phyloP scores from a whole-genome alignment of 2,329 filamentous ascomycete species.

The Emericellopsis atlantica region DNA sequence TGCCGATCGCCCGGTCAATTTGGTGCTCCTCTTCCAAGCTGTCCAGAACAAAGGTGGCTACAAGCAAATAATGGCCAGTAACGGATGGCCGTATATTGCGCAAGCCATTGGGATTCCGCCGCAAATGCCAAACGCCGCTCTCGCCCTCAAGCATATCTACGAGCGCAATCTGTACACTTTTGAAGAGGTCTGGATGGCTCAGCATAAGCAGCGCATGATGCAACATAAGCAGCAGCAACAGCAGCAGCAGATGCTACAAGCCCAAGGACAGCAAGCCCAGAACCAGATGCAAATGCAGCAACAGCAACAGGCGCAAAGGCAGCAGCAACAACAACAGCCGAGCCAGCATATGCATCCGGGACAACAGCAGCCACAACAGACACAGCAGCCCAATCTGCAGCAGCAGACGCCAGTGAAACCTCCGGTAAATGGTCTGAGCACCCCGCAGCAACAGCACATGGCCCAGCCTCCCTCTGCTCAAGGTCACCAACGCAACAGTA shows the following conservation, averaged over 20 bases:
- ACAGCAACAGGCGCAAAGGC: constrained; percentile 22
- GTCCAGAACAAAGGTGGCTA: constrained; percentile 69
- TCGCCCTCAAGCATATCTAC: constrained; percentile 62
- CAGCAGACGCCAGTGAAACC: constrained; percentile 25
- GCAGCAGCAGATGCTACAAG: constrained; percentile 25
- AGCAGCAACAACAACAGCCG: constrained; percentile 14
- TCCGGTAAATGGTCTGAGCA: constrained; percentile 22
- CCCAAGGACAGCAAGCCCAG: constrained; percentile 18
- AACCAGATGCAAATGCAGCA: constrained; percentile 24
- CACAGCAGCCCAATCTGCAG: constrained; percentile 32
- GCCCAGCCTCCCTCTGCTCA: constrained; percentile 9
- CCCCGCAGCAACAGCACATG: constrained; percentile 12
- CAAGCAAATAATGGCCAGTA: constrained; percentile 54
- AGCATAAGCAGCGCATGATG: constrained; percentile 40
- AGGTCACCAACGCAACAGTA: constrained; percentile 31
- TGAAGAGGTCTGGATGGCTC: constrained; percentile 53
- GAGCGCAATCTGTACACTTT: constrained; percentile 66
- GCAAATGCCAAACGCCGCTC: constrained; percentile 53
- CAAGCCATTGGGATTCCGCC: constrained; percentile 49
- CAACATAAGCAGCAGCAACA: constrained; percentile 35
- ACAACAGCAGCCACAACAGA: constrained; percentile 6
- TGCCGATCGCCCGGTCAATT: constrained; percentile 58
- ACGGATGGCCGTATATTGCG: constrained; percentile 64
- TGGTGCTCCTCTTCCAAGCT: constrained; percentile 65
- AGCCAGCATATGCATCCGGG: constrained; percentile 14